Percentiles rank a stretch among this genome's conserved stretches.
phyloP scores from a whole-genome alignment of 768 basidiomycete genomes.

The Ramaria rubella region DNA sequence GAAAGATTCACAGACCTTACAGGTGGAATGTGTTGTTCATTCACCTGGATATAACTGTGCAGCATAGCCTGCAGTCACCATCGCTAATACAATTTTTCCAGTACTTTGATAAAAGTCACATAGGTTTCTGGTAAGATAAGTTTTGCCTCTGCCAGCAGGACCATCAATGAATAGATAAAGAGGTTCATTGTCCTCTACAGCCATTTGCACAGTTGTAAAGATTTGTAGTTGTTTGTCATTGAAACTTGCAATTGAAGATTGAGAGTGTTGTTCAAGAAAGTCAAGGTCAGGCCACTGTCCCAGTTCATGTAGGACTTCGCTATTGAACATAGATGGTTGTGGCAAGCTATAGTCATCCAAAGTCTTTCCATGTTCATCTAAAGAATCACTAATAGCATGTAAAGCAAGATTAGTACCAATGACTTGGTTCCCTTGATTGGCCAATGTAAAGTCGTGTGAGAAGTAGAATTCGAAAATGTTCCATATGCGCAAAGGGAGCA shows the following conservation, averaged over 20 bases:
- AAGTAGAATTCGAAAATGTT: slow-evolving; percentile 20
- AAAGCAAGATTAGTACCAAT: slow-evolving; percentile 20
- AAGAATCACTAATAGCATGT: slow-evolving; percentile 16
- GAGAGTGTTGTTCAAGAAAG: slow-evolving; percentile 8
- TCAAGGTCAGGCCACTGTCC: slow-evolving; percentile 18
- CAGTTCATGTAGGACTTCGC: slow-evolving; percentile 26
- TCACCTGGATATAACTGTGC: neutral
- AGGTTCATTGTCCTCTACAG: slow-evolving; percentile 34
- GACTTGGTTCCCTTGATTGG: slow-evolving; percentile 13
- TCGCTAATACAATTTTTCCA: slow-evolving; percentile 29
- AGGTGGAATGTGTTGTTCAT: slow-evolving; percentile 32
- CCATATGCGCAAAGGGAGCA: slow-evolving; percentile 23
- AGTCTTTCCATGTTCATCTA: slow-evolving; percentile 23
- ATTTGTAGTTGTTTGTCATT: neutral
- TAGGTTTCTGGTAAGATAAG: slow-evolving; percentile 22
- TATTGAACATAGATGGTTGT: slow-evolving; percentile 18
- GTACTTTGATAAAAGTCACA: slow-evolving; percentile 24
- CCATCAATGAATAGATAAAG: slow-evolving; percentile 22
- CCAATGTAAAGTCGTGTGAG: slow-evolving; percentile 18
- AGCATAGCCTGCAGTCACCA: slow-evolving; percentile 26
- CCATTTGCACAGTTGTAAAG: slow-evolving; percentile 29
- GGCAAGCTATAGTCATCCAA: slow-evolving; percentile 27
- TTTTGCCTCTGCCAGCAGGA: neutral
- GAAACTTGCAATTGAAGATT: neutral
- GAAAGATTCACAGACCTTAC: slow-evolving; percentile 22